Percentiles rank a stretch among this genome's conserved stretches.
Evolutionary conservation across 2,329 filamentous ascomycete genomes (phyloP).

Genomic region (Claviceps arundinis): DNA sequence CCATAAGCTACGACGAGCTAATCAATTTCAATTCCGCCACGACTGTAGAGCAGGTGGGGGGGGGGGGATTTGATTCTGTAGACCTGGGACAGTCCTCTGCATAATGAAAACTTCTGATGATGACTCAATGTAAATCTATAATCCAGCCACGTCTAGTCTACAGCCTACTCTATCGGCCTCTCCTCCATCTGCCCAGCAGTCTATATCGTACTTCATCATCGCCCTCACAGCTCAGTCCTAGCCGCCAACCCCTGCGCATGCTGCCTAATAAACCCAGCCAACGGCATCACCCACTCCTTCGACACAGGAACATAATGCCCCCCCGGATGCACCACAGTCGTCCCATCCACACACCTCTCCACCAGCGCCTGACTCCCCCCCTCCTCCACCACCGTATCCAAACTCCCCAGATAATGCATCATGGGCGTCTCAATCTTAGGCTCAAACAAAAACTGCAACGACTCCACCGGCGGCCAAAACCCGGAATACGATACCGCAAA

Average conservation of each 20-base stretch:
- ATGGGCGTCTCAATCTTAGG: constrained; percentile 64
- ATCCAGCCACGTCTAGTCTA: too few relatives aligned
- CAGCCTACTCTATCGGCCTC: too few relatives aligned
- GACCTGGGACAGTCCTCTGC: too few relatives aligned
- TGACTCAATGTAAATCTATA: too few relatives aligned
- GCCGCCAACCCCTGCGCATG: constrained; percentile 17
- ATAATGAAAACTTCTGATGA: too few relatives aligned
- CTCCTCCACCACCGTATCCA: constrained; percentile 86
- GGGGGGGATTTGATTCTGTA: too few relatives aligned
- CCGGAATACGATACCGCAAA: constrained; percentile 70
- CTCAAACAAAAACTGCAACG: constrained; percentile 54
- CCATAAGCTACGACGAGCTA: too few relatives aligned
- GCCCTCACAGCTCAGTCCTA: constrained; percentile 14
- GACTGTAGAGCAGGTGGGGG: too few relatives aligned
- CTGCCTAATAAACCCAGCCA: constrained; percentile 55
- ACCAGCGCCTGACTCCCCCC: constrained; percentile 51
- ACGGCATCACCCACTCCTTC: constrained; percentile 65
- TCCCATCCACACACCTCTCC: constrained; percentile 43
- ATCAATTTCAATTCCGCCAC: too few relatives aligned
- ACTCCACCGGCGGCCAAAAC: constrained; percentile 50
- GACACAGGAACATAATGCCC: constrained; percentile 81
- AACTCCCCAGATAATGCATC: constrained; percentile 67
- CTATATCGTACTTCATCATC: not conserved
- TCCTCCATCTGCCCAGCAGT: not conserved
- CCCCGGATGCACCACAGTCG: constrained; percentile 61